Evolutionary conservation across 257 asterid species (phyloP).

Genomic region (Solanum pennellii): DNA sequence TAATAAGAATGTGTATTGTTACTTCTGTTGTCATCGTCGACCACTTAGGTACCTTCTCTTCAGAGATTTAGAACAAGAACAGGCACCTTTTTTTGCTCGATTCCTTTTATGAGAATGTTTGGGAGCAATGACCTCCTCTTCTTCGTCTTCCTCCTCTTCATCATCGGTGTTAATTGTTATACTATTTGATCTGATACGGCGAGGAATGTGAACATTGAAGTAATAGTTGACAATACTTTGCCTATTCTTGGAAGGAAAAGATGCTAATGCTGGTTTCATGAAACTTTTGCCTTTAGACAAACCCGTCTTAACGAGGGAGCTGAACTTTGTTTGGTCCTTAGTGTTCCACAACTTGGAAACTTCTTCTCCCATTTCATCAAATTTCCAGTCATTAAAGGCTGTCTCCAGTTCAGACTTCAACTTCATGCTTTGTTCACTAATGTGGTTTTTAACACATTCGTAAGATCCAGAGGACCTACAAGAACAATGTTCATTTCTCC

Average conservation of each 20-base stretch:
- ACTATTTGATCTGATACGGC: not conserved
- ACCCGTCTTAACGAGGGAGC: not conserved
- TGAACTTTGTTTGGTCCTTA: slow-evolving; percentile 7
- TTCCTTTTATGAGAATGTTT: not conserved
- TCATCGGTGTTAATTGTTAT: slow-evolving; percentile 10
- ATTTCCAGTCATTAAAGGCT: slow-evolving; percentile 12
- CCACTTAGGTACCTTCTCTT: not conserved
- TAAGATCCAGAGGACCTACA: slow-evolving; percentile 7
- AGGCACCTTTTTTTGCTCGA: not conserved
- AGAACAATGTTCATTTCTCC: not conserved
- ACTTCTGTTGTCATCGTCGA: not conserved
- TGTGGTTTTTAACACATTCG: slow-evolving; percentile 11
- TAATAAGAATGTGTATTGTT: not conserved
- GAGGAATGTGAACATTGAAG: slow-evolving; percentile 12
- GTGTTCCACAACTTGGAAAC: slow-evolving; percentile 6
- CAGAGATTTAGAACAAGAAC: not conserved
- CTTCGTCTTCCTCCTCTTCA: not conserved
- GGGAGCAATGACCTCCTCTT: not conserved
- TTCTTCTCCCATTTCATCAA: slow-evolving; percentile 17
- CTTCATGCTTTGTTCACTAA: not conserved
- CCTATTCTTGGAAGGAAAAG: slow-evolving; percentile 3
- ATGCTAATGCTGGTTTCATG: slow-evolving; percentile 5
- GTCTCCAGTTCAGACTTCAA: slow-evolving; percentile 12
- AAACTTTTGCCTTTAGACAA: not conserved
- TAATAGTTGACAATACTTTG: slow-evolving; percentile 12